These are phyloP conservation scores for Amaranthus cruentus DNA, from an alignment of 148 eudicot genomes.

Conservation along the genomic window DNA sequence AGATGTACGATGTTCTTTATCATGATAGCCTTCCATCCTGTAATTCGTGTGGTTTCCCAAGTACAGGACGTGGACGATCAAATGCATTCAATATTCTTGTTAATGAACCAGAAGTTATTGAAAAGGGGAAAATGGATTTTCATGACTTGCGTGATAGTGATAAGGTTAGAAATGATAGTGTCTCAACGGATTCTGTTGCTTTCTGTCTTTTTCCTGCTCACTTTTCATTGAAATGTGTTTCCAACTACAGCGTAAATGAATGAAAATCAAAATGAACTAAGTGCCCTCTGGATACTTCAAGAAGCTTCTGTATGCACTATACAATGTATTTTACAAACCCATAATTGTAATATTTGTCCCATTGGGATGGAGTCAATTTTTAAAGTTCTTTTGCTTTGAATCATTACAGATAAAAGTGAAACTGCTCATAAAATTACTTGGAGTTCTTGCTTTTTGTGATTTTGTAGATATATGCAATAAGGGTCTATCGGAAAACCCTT, in stretches of 20 bases:
- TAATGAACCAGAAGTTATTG: conserved; percentile 31
- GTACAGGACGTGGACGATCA: conserved; percentile 26
- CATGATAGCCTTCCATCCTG: conserved; percentile 31
- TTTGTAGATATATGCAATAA: too few species aligned
- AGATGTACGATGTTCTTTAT: conserved; percentile 41
- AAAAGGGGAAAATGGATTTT: conserved; percentile 28
- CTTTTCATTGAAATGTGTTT: not conserved
- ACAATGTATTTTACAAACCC: too few species aligned
- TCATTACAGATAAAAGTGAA: too few species aligned
- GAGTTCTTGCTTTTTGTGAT: too few species aligned
- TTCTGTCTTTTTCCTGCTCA: not conserved
- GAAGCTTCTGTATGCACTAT: too few species aligned
- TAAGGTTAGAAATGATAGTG: conserved; percentile 38
- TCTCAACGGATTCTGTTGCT: not conserved
- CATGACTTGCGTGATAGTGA: conserved; percentile 40
- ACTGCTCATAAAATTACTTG: too few species aligned
- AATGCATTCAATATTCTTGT: conserved; percentile 46
- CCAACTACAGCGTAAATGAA: not conserved
- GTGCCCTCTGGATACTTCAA: too few species aligned
- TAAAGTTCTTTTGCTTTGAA: too few species aligned
- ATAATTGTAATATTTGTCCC: too few species aligned
- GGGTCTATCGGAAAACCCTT: too few species aligned
- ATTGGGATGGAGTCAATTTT: too few species aligned
- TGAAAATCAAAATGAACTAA: too few species aligned
- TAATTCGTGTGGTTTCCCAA: conserved; percentile 32